These are phyloP conservation scores for Fusarium sp. DNA, from an alignment of 2,329 filamentous ascomycete genomes.

Conservation along the genomic window DNA sequence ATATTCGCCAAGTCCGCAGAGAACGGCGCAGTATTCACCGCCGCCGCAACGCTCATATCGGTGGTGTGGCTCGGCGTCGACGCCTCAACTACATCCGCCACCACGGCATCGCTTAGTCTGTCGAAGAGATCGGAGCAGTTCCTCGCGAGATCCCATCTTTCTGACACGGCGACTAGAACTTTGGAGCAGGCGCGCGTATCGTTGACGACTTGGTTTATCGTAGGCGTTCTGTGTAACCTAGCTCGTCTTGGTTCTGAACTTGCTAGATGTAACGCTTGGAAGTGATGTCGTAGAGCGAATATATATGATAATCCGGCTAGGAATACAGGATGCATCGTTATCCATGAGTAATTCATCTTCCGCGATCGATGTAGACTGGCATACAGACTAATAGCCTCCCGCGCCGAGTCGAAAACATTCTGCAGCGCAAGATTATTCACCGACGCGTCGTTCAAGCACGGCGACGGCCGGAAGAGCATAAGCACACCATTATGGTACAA, in stretches of 20 bases:
- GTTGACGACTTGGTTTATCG: constrained; percentile 59
- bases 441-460: constrained; percentile 49
- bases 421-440: constrained; percentile 50
- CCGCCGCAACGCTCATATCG: constrained; percentile 1
- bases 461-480: constrained; percentile 59
- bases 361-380: constrained; percentile 59
- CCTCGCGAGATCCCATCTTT: constrained; percentile 57
- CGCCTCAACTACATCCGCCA: constrained; percentile 55
- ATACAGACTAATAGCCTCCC: constrained; percentile 59
- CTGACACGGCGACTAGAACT: constrained; percentile 59
- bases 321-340: constrained; percentile 63
- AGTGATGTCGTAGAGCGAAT: constrained; percentile 58
- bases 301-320: constrained; percentile 61
- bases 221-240: constrained; percentile 51
- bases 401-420: constrained; percentile 56
- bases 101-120: constrained; percentile 58
- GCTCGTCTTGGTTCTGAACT: constrained; percentile 3
- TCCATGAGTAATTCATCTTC: constrained; percentile 64
- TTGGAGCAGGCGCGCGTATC: constrained; percentile 60
- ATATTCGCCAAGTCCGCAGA: constrained; percentile 42
- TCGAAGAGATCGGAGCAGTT: constrained; percentile 60
- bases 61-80: constrained; percentile 1
- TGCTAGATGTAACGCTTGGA: constrained; percentile 50
- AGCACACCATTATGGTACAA: constrained; percentile 59
- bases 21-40: constrained; percentile 20